Evolutionary conservation across 2,329 filamentous ascomycete genomes (phyloP), one percentile per base, ranked within the genome.

Genomic region (Verticillium nonalfalfae): DNA sequence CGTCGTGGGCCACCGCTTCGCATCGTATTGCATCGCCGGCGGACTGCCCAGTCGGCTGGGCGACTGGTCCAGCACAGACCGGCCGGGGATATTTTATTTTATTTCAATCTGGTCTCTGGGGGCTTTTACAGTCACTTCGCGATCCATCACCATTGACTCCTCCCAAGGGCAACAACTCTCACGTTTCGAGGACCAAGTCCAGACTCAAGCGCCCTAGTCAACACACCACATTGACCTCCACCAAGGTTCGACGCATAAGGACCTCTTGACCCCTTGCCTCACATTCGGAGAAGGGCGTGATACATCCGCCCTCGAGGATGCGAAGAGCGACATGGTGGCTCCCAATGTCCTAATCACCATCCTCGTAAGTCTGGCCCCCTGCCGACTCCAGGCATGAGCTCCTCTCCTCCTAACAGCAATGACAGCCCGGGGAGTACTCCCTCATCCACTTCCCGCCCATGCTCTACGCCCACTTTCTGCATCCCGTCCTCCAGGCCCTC

Each of bases 361-460:
- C 66, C 76, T 85, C 71, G 83, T 85, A 75, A 77, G 80, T 76
- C 56, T 54, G 10, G 7, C 6, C 34, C 33, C 38, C 7, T 35
- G 21, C 18, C 26, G 26, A 31, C 7, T 0, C 14, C 38, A 5
- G 26, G 4, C 15, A 40, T 26, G 35, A 10, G 39, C 31, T 33
- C 15, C 21, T 26, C 26, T 26, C 38, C 35, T 33, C n/a, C 55
- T 57, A n/a, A 57, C 34, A 10, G 13, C 18, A 10, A n/a, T 4
- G 11, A 15, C 60, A 98, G 95, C 90, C 96, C 70, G 92, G 92
- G 67, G 89, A 88, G 65, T 86, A 97, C 69, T 92, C 88, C 69
- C 82, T 99, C 63, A 92, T 98, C 70, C 93, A 97, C 74, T 93
- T 98, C 62, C 93, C 94, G 1, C 79, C 96, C 64, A 80, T 88